Base-by-base conservation (phyloP, 2,329 filamentous ascomycete genomes). In the Aureobasidium sp. region DNA sequence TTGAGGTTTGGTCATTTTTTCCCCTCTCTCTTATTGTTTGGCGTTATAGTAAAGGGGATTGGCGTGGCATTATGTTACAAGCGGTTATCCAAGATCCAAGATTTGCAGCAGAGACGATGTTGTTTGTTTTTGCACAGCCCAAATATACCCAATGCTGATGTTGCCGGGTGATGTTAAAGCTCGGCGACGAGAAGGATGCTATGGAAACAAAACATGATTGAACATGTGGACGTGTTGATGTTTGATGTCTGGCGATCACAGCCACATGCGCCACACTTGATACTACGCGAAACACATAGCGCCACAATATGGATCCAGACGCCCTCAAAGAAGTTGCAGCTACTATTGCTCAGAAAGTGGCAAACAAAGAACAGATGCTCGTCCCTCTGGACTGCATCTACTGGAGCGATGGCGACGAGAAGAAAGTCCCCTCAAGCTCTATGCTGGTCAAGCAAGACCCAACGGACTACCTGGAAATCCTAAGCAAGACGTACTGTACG, bases 401-500 rank as follows among this genome's bases (percentile, higher is more conserved):
- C 22, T 44, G 41, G 41, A 44, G 41, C 27, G 27, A 44, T 22
- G 41, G 41, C 17, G 21, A 32, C n/a, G 16, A 19, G 21, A 17
- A 44, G 16, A 44, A 32, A 32, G 12, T 44, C 6, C 41, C 41
- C 6, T 12, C n/a, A 7, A 44, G 14, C 6, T 4, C 27, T 4
- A 8, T 21, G 17, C 25, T 42, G 39, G 25, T 16, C 5, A 6
- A 44, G 17, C 41, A 44, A 44, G 41, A 44, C 41, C 41, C 41
- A 21, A 10, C 11, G 25, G 11, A 32, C 10, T 32, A 44, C 17
- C 41, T 44, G 10, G 27, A 44, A 2, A 21, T 22, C 6, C 41
- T 44, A 10, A 44, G 41, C 41, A 32, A 44, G 41, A 44, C 25
- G 22, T 44, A 44, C 27, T 44, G 41, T 32, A 32, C 5, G 41